phyloP scores from a whole-genome alignment of 2,329 filamentous ascomycete species.

The Coccinonectria pachysandricola region DNA sequence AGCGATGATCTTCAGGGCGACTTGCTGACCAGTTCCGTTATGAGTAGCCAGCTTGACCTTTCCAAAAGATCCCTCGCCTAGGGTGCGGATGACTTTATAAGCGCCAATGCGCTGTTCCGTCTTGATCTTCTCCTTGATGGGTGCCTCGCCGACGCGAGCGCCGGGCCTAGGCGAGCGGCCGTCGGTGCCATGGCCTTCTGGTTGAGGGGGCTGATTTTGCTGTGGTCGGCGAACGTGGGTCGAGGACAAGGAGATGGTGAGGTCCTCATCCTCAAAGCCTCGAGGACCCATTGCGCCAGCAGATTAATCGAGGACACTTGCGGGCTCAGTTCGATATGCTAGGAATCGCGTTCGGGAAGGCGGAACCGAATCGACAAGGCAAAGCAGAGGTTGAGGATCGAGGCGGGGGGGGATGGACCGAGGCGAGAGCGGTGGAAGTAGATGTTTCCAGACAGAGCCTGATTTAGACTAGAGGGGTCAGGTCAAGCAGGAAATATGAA shows the following conservation, averaged over 20 bases:
- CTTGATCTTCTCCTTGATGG: constrained; percentile 39
- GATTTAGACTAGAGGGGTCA: not conserved
- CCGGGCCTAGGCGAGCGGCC: constrained; percentile 16
- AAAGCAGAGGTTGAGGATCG: constrained; percentile 10
- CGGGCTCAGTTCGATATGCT: no score
- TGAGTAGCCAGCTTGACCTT: constrained; percentile 97
- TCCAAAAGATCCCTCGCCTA: constrained; percentile 94
- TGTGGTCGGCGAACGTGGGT: constrained; percentile 49
- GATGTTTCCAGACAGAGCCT: not conserved
- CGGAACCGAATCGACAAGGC: constrained; percentile 4
- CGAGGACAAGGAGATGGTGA: constrained; percentile 64
- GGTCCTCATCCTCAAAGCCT: constrained; percentile 69
- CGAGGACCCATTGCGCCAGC: constrained; percentile 36
- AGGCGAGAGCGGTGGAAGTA: not conserved
- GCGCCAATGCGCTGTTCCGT: constrained; percentile 80
- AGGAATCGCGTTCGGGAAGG: no score
- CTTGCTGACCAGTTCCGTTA: constrained; percentile 83
- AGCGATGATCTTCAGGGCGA: constrained; percentile 95
- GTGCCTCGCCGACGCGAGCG: constrained; percentile 23
- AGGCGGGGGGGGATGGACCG: constrained; percentile 2
- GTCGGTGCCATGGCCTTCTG: constrained; percentile 15
- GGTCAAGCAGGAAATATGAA: no score
- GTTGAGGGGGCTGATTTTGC: constrained; percentile 16
- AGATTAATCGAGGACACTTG: no score
- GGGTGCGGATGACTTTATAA: constrained; percentile 81